Conservation (phyloP, 257 asterid species). For the Solanum acaule region DNA sequence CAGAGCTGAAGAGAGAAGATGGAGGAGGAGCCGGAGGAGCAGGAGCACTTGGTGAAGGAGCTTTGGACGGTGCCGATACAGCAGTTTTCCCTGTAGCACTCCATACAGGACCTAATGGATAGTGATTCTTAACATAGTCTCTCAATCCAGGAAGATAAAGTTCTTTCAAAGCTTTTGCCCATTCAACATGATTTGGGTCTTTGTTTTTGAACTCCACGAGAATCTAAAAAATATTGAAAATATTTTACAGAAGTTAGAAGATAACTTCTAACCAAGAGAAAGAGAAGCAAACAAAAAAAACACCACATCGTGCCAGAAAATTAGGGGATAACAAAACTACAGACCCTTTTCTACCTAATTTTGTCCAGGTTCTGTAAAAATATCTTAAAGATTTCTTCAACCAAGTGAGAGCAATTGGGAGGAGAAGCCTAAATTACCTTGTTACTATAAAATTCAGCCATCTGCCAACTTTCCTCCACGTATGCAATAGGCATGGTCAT, state of each 20-base stretch:
- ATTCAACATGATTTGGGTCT: conserved; percentile 83
- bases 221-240: conserved; percentile 29
- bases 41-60: conserved; percentile 52
- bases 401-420: not conserved
- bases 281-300: not conserved
- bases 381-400: not conserved
- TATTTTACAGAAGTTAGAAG: not conserved
- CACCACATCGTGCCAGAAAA: not conserved
- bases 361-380: not conserved
- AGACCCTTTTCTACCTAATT: not conserved
- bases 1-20: conserved; percentile 66
- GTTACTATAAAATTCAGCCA: conserved; percentile 92
- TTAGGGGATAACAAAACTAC: not conserved
- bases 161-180: conserved; percentile 97
- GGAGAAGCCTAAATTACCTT: conserved; percentile 40
- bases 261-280: not conserved
- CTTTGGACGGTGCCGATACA: conserved; percentile 44
- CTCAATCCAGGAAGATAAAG: conserved; percentile 89
- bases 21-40: conserved; percentile 92
- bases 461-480: conserved; percentile 98
- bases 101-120: conserved; percentile 98
- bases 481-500: conserved; percentile 96
- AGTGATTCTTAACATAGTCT: conserved; percentile 80
- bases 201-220: conserved; percentile 90
- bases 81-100: conserved; percentile 57